Evolutionary conservation across 1,284 basidiomycete genomes (phyloP).

Genomic region (Cryptococcus sp.): DNA sequence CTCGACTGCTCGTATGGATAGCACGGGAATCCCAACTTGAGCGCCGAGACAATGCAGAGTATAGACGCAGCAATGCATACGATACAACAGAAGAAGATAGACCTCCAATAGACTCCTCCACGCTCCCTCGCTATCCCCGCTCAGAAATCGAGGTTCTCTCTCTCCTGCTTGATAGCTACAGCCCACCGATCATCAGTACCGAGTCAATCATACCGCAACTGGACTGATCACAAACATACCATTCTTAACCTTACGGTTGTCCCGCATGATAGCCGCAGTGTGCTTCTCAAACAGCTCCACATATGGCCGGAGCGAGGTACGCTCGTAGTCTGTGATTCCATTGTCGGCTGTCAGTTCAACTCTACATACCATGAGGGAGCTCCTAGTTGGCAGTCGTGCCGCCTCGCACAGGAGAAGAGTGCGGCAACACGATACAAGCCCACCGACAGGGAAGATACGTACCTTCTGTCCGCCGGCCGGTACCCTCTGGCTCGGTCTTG

Average conservation of each 20-base stretch:
- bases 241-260: slow-evolving; percentile 28
- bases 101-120: background rate
- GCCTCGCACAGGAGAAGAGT: background rate
- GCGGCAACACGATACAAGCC: background rate
- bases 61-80: slow-evolving; percentile 6
- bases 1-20: too few relatives aligned
- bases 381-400: slow-evolving; percentile 51
- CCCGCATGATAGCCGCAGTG: slow-evolving; percentile 52
- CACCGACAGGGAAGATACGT: background rate
- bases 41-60: background rate
- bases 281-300: slow-evolving; percentile 86
- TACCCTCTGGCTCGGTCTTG: slow-evolving; percentile 53
- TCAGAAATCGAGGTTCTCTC: slow-evolving; percentile 29
- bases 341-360: background rate
- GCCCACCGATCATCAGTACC: background rate
- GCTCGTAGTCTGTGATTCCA: slow-evolving; percentile 52
- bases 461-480: slow-evolving; percentile 25
- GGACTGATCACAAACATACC: slow-evolving; percentile 19
- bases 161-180: slow-evolving; percentile 28
- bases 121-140: background rate
- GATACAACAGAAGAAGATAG: slow-evolving; percentile 2
- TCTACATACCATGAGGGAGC: slow-evolving; percentile 34
- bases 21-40: too few relatives aligned
- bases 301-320: slow-evolving; percentile 70
- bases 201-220: background rate